phyloP scores from a whole-genome alignment of 2,329 filamentous ascomycete genomes.

The Pleomassaria siparia region DNA sequence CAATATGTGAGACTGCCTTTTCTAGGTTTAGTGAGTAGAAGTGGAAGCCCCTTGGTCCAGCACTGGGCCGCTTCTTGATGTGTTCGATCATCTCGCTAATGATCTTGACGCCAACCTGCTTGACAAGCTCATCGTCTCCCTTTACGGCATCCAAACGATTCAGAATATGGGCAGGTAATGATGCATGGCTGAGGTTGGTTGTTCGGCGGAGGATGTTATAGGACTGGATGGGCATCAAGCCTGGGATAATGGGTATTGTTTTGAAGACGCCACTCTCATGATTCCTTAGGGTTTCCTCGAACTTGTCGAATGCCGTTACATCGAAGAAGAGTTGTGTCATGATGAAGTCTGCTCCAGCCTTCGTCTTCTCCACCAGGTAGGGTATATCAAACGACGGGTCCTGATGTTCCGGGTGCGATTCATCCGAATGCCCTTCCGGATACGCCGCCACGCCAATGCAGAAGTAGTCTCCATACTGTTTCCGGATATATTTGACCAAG shows the following conservation, averaged over 20 bases:
- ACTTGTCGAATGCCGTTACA: slow-evolving; percentile 75
- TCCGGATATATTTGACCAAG: slow-evolving; percentile 83
- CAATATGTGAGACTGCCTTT: slow-evolving; percentile 90
- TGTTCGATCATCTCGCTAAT: slow-evolving; percentile 80
- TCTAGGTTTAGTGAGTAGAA: slow-evolving; percentile 97
- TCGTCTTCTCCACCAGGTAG: slow-evolving; percentile 84
- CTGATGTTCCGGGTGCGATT: slow-evolving; percentile 81
- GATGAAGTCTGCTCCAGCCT: slow-evolving; percentile 93
- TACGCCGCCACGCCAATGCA: slow-evolving; percentile 94
- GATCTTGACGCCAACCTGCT: slow-evolving; percentile 78
- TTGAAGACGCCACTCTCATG: slow-evolving; percentile 86
- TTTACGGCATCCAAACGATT: slow-evolving; percentile 71
- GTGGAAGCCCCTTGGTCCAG: slow-evolving; percentile 70
- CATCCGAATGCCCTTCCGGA: slow-evolving; percentile 91
- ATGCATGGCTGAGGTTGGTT: slow-evolving; percentile 90
- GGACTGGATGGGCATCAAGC: slow-evolving; percentile 96
- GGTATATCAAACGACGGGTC: slow-evolving; percentile 70
- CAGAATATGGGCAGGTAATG: slow-evolving; percentile 71
- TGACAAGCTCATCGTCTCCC: slow-evolving; percentile 79
- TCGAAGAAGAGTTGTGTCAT: slow-evolving; percentile 99
- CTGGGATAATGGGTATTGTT: slow-evolving; percentile 85
- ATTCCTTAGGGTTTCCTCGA: slow-evolving; percentile 73
- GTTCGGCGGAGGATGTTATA: slow-evolving; percentile 94
- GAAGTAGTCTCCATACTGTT: slow-evolving; percentile 89
- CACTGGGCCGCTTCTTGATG: slow-evolving; percentile 64